Percentiles rank a stretch among this genome's conserved stretches.
Evolutionary conservation across 2,329 filamentous ascomycete genomes (phyloP).

Genomic region (Apiospora pterosperma): DNA sequence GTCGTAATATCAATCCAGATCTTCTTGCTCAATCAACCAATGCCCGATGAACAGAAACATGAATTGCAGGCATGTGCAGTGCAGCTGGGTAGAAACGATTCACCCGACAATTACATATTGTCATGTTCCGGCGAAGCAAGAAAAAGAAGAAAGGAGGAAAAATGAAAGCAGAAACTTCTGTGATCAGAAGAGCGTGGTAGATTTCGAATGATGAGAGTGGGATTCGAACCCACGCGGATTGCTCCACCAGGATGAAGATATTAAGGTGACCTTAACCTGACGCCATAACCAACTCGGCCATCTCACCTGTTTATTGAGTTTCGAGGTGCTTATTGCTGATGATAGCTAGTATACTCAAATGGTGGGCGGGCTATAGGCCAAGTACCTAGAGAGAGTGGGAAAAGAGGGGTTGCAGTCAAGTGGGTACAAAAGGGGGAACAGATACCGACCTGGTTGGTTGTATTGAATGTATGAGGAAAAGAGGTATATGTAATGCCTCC

Average conservation of each 20-base stretch:
- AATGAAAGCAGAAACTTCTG: not conserved
- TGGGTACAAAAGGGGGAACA: not conserved
- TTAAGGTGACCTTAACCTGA: slow-evolving; percentile 8
- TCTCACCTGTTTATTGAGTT: not conserved
- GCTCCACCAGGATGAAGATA: slow-evolving; percentile 8
- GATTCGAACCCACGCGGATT: slow-evolving; percentile 27
- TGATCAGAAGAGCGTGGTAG: not conserved
- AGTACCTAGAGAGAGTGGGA: too few relatives aligned
- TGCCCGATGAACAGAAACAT: too few relatives aligned
- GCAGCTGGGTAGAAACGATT: not conserved
- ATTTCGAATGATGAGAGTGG: slow-evolving; percentile 22
- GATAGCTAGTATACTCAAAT: not conserved
- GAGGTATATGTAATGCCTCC: too few relatives aligned
- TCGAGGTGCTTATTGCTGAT: not conserved
- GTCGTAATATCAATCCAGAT: too few relatives aligned
- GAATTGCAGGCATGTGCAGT: too few relatives aligned
- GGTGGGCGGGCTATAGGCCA: not conserved
- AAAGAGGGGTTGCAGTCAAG: not conserved
- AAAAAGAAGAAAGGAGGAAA: not conserved
- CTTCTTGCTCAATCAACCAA: too few relatives aligned
- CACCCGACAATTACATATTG: too few relatives aligned
- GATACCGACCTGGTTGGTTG: too few relatives aligned
- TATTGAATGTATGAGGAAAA: too few relatives aligned
- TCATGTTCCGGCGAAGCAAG: too few relatives aligned
- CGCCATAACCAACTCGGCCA: slow-evolving; percentile 8